phyloP scores from a whole-genome alignment of 345 rosid genomes.

The Bruguiera parviflora region DNA sequence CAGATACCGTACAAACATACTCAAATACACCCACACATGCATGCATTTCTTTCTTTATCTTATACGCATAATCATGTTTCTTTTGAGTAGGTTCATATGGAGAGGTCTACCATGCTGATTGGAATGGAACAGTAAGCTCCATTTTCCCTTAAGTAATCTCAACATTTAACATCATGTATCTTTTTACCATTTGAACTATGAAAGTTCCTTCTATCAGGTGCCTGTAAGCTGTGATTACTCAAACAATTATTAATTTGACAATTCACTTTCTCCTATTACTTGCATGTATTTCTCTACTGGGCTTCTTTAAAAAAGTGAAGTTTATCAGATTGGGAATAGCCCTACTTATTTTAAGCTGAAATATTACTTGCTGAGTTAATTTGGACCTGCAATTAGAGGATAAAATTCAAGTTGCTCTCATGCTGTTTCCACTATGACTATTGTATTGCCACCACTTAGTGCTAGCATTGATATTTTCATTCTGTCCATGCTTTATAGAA shows the following conservation, averaged over 20 bases:
- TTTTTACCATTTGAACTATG: neutral
- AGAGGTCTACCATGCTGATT: slow-evolving; percentile 96
- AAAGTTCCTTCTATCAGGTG: neutral
- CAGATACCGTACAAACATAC: no score
- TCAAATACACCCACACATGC: no score
- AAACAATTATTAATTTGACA: neutral
- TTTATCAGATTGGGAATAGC: neutral
- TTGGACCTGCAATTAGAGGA: neutral
- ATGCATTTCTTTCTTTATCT: neutral
- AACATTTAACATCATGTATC: neutral
- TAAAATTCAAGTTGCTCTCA: neutral
- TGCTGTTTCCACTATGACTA: neutral
- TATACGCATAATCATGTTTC: slow-evolving; percentile 3
- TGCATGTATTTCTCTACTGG: neutral
- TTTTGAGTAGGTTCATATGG: slow-evolving; percentile 84
- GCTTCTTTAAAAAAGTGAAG: neutral
- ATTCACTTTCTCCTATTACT: neutral
- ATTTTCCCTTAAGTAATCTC: slow-evolving; percentile 10
- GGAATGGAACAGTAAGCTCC: slow-evolving; percentile 93
- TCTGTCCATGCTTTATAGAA: slow-evolving; percentile 5
- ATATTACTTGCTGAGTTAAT: neutral
- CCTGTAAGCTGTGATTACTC: neutral
- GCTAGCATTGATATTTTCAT: neutral
- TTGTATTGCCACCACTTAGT: neutral
- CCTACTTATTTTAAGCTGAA: neutral